Evolutionary conservation across 257 asterid species (phyloP).

Genomic region (Haberlea rhodopensis): DNA sequence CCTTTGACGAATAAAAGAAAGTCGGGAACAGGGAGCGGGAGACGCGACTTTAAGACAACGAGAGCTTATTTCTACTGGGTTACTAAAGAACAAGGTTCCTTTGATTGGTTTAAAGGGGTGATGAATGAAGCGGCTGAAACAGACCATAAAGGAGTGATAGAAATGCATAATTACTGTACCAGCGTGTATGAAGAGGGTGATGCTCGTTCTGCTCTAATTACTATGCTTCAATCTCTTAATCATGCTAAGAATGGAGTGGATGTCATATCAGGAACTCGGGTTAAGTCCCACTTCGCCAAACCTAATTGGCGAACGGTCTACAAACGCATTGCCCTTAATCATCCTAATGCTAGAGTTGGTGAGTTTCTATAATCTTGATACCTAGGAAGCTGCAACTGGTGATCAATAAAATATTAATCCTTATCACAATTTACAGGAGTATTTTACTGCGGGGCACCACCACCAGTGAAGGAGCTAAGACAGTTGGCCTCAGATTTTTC

Average conservation of each 20-base stretch:
- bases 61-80: constrained; percentile 92
- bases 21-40: constrained; percentile 29
- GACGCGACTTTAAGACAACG: constrained; percentile 51
- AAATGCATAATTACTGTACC: constrained; percentile 88
- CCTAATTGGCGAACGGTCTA: constrained; percentile 82
- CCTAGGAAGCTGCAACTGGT: constrained; percentile 21
- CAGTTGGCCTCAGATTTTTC: constrained; percentile 70
- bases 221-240: constrained; percentile 80
- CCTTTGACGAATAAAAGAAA: constrained; percentile 29
- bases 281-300: constrained; percentile 87
- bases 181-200: constrained; percentile 90
- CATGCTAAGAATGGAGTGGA: constrained; percentile 86
- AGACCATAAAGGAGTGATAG: constrained; percentile 67
- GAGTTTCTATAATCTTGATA: constrained; percentile 29
- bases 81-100: constrained; percentile 83
- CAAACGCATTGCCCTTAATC: constrained; percentile 70
- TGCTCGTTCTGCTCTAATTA: constrained; percentile 79
- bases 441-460: constrained; percentile 91
- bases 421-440: constrained; percentile 56
- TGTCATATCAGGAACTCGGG: constrained; percentile 77
- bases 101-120: constrained; percentile 86
- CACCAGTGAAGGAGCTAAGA: constrained; percentile 59
- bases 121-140: constrained; percentile 84
- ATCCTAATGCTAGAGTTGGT: constrained; percentile 63
- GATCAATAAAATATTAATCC: neutral